Conservation (phyloP, 1,139 yeast genomes). For the Saccharomyces uvarum region DNA sequence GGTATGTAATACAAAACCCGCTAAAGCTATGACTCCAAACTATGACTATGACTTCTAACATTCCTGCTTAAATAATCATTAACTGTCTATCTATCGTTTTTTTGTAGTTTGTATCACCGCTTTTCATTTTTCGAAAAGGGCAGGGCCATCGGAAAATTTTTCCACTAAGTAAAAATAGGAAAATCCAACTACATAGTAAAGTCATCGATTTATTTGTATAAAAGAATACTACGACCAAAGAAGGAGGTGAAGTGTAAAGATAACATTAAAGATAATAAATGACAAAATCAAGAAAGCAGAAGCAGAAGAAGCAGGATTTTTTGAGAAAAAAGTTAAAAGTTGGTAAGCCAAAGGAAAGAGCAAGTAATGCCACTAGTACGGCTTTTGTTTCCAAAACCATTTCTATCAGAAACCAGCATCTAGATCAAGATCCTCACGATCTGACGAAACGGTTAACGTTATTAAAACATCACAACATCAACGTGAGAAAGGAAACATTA, state of each 20-base stretch:
- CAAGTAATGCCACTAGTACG: slow-evolving; percentile 75
- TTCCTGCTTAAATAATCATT: background rate
- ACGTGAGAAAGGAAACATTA: slow-evolving; percentile 69
- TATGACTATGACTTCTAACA: background rate
- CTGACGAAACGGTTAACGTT: slow-evolving; percentile 55
- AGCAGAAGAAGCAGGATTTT: slow-evolving; percentile 31
- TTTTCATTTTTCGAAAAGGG: background rate
- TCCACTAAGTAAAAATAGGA: background rate
- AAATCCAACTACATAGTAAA: background rate
- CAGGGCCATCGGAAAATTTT: background rate
- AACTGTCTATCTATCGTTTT: background rate
- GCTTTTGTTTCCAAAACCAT: slow-evolving; percentile 73
- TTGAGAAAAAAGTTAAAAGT: slow-evolving; percentile 76
- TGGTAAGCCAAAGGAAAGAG: slow-evolving; percentile 69
- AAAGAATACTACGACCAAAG: background rate
- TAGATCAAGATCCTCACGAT: slow-evolving; percentile 35
- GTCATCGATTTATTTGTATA: background rate
- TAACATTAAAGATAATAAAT: slow-evolving; percentile 8
- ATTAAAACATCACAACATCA: slow-evolving; percentile 67
- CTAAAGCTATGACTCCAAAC: background rate
- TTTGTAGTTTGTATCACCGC: background rate
- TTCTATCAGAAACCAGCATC: slow-evolving; percentile 48
- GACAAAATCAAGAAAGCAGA: slow-evolving; percentile 32
- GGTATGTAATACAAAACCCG: background rate
- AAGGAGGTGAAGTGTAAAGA: background rate